Evolutionary conservation across 441 rosid genomes (phyloP), one percentile per base, ranked within the genome.

Genomic region (Isatis lusitanica): DNA sequence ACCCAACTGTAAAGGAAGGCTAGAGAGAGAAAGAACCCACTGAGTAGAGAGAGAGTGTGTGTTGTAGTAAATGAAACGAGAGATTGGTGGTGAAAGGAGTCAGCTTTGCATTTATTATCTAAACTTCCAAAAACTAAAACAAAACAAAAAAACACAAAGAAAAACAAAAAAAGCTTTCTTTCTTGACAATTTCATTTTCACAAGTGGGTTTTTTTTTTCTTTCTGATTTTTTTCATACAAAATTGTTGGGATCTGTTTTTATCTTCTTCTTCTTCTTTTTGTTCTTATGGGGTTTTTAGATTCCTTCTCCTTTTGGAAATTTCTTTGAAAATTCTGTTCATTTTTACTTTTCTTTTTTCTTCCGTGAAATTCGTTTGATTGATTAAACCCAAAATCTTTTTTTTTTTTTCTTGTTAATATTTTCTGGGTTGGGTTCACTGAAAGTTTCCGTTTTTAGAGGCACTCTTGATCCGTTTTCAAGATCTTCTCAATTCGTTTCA

Each of bases 181-280:
- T 50, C 33, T 11, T 56, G 10, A 10, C 52, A 42, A 46, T 6
- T 36, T 60, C 59, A 31, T 70, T 59, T 16, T 58, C 44, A 21
- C 24, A 21, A 21, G 24, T 21, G 24, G 24, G 24, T 21, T 21
- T 21, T 21, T 21, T 21, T 21, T 21, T 21, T 2, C 24, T 21
- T 21, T 2, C 24, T 21, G 24, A 21, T 21, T 21, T 5, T 30
- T n/a, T 55, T n/a, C 60, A 30, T 55, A 55, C 39, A 55, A 28
- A 30, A 59, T 79, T 26, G 1, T 83, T 79, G 78, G 86, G 93
- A 90, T 88, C 94, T 92, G 81, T 79, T 82, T 30, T 67, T 36
- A 42, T 67, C 66, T 67, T 83, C 63, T 63, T 78, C 42, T 21
- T 18, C 48, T 31, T 63, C 24, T 18, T 40, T 24, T 16, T 42